These are phyloP conservation scores for Yarrowia sp. DNA, from an alignment of 805 yeast species.

Conservation along the genomic window DNA sequence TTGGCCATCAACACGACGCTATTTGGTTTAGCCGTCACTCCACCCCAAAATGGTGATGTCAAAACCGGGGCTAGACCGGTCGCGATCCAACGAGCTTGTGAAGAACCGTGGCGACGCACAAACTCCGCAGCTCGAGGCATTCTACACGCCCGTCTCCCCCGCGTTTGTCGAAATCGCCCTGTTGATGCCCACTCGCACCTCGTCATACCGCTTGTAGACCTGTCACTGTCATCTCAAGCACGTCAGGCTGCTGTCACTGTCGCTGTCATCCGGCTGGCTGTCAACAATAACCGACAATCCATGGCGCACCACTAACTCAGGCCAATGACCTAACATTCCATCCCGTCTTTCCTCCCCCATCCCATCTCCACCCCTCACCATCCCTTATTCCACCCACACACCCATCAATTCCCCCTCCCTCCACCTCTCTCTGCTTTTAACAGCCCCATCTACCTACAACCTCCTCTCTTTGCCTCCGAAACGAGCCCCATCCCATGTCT, in stretches of 20 bases:
- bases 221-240: conserved; percentile 4
- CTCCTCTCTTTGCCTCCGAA: conserved; percentile 19
- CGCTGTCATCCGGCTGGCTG: neutral
- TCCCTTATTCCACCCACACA: neutral
- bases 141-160: neutral
- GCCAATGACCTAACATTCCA: conserved; percentile 16
- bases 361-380: neutral
- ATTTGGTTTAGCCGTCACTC: neutral
- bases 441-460: neutral
- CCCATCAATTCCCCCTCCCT: neutral
- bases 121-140: no score
- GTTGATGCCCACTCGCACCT: neutral
- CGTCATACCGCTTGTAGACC: conserved; percentile 6
- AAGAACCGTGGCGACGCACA: no score
- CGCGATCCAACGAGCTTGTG: no score
- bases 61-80: neutral
- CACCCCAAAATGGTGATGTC: neutral
- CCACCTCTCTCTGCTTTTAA: conserved; percentile 3
- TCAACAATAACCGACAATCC: neutral
- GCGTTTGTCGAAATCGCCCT: neutral
- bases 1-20: neutral
- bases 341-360: neutral
- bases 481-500: conserved; percentile 22
- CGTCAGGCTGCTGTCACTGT: conserved; percentile 11
- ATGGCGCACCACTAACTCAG: neutral